Conservation (phyloP, 176 grass and related monocot genomes). For the Oryza brachyantha region DNA sequence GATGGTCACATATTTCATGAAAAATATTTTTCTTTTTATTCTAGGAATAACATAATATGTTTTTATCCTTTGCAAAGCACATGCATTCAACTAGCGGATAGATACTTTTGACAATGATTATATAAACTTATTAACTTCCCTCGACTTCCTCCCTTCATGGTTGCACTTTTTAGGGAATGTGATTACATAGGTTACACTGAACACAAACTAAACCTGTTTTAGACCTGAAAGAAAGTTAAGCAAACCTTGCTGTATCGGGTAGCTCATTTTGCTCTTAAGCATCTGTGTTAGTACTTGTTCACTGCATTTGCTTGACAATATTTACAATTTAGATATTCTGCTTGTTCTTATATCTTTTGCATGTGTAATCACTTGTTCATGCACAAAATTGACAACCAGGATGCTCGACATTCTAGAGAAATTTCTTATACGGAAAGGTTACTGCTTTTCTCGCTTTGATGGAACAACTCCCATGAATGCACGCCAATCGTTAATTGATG, state of each 20-base stretch:
- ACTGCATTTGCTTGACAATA: constrained; percentile 5
- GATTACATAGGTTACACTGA: not conserved
- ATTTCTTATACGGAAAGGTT: constrained; percentile 95
- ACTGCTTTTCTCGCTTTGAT: constrained; percentile 96
- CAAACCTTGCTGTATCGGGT: not conserved
- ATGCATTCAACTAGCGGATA: too few species aligned
- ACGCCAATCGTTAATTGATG: constrained; percentile 82
- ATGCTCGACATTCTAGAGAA: constrained; percentile 99
- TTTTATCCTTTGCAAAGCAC: too few species aligned
- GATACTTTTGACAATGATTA: constrained; percentile 11
- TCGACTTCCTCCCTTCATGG: not conserved
- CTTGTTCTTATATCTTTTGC: constrained; percentile 26
- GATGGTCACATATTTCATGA: too few species aligned
- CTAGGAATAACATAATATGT: too few species aligned
- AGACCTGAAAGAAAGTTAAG: not conserved
- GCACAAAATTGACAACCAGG: constrained; percentile 47
- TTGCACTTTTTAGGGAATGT: not conserved
- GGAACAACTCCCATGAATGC: constrained; percentile 93
- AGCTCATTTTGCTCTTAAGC: not conserved
- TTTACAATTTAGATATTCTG: constrained; percentile 27
- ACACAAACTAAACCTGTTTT: not conserved
- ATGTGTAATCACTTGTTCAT: constrained; percentile 25
- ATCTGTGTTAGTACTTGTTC: not conserved
- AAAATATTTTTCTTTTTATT: too few species aligned
- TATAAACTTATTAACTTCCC: constrained; percentile 11